phyloP scores from a whole-genome alignment of 116 monocot species.

The Zostera marina region DNA sequence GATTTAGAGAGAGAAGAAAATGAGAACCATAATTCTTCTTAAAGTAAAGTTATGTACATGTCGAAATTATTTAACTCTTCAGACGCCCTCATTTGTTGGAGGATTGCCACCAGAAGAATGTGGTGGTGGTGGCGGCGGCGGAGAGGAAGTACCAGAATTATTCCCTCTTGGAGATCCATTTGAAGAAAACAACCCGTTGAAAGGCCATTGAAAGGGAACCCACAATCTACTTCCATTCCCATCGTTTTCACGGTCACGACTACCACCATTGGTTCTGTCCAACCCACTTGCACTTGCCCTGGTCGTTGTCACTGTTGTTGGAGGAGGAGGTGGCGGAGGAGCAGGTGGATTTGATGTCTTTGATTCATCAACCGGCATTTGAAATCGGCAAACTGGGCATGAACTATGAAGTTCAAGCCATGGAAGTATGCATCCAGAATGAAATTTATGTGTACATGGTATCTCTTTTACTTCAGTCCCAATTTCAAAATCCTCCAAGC shows the following conservation, averaged over 20 bases:
- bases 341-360: slow-evolving; percentile 4
- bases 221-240: slow-evolving; percentile 18
- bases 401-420: slow-evolving; percentile 61
- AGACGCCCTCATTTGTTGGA: too few species aligned
- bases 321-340: too few species aligned
- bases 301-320: background rate
- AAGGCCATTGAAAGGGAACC: slow-evolving; percentile 33
- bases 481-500: slow-evolving; percentile 40
- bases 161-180: slow-evolving; percentile 17
- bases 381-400: slow-evolving; percentile 62
- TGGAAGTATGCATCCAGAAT: slow-evolving; percentile 44
- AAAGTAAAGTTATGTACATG: too few species aligned
- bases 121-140: background rate
- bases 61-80: too few species aligned
- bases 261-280: background rate
- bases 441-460: slow-evolving; percentile 57
- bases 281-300: background rate
- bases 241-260: background rate
- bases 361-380: slow-evolving; percentile 24
- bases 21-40: too few species aligned
- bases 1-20: too few species aligned
- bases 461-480: slow-evolving; percentile 44
- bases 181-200: slow-evolving; percentile 37
- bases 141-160: slow-evolving; percentile 9
- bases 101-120: too few species aligned